phyloP scores from a whole-genome alignment of 75 land plant species.

The Cunninghamia lanceolata region DNA sequence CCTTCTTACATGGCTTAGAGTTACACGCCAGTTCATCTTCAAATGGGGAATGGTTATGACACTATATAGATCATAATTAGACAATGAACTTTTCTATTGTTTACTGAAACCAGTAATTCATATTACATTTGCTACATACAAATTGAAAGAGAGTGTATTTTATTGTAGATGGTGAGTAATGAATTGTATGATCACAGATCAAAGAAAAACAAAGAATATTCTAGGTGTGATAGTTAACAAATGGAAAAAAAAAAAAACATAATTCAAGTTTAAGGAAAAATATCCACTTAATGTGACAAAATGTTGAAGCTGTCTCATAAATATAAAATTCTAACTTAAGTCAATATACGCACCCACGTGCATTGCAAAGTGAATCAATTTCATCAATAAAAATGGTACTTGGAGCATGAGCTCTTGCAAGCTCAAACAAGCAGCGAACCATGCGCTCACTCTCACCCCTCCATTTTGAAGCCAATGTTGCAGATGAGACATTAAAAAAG shows the following conservation, averaged over 20 bases:
- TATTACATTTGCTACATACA: background rate
- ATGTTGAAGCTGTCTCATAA: background rate
- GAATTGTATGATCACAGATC: background rate
- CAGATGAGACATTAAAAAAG: constrained; percentile 99
- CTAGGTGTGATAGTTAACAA: background rate
- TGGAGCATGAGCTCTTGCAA: constrained; percentile 98
- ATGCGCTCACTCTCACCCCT: constrained; percentile 99
- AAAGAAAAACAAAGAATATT: background rate
- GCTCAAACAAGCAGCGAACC: constrained; percentile 96
- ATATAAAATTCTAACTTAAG: background rate
- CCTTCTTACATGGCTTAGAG: background rate
- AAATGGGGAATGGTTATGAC: background rate
- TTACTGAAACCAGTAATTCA: background rate
- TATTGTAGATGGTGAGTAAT: background rate
- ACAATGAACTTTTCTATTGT: background rate
- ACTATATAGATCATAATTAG: background rate
- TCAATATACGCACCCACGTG: constrained; percentile 69
- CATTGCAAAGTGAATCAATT: constrained; percentile 96
- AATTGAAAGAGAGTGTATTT: background rate
- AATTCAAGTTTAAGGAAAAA: background rate
- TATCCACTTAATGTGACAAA: background rate
- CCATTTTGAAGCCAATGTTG: constrained; percentile 98
- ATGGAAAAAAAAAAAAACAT: background rate
- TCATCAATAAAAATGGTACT: constrained; percentile 99
- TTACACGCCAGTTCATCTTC: background rate